phyloP scores from a whole-genome alignment of 805 yeast genomes.

The Tetrapisispora fleetii region DNA sequence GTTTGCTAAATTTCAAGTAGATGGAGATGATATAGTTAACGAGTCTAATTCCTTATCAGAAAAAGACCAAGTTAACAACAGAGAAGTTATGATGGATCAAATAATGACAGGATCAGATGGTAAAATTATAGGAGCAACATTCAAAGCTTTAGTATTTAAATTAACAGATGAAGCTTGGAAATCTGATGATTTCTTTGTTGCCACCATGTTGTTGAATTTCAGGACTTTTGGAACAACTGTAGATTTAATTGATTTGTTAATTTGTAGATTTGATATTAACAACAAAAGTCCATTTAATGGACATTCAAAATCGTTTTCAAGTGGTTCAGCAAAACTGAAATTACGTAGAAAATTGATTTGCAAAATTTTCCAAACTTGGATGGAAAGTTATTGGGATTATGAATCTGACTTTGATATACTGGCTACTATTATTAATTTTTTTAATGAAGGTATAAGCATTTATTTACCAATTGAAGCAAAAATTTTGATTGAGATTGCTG shows the following conservation, averaged over 20 bases:
- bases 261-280: constrained; percentile 50
- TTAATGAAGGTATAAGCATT: constrained; percentile 63
- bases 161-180: constrained; percentile 55
- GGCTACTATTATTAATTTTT: constrained; percentile 65
- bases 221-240: constrained; percentile 58
- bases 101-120: constrained; percentile 34
- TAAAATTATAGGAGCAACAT: constrained; percentile 57
- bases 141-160: constrained; percentile 54
- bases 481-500: constrained; percentile 50
- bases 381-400: constrained; percentile 82
- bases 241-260: constrained; percentile 59
- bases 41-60: background rate
- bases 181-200: constrained; percentile 56
- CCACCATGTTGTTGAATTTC: constrained; percentile 71
- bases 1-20: constrained; percentile 29
- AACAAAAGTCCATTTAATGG: constrained; percentile 29
- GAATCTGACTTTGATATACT: constrained; percentile 48
- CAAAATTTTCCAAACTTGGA: constrained; percentile 69
- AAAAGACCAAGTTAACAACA: constrained; percentile 13
- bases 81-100: constrained; percentile 31
- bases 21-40: constrained; percentile 11
- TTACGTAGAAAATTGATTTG: constrained; percentile 60
- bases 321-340: constrained; percentile 36
- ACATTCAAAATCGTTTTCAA: constrained; percentile 29
- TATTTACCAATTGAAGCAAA: constrained; percentile 58